Conservation (phyloP, 768 basidiomycete species). For the Rhodotorula paludigena region DNA sequence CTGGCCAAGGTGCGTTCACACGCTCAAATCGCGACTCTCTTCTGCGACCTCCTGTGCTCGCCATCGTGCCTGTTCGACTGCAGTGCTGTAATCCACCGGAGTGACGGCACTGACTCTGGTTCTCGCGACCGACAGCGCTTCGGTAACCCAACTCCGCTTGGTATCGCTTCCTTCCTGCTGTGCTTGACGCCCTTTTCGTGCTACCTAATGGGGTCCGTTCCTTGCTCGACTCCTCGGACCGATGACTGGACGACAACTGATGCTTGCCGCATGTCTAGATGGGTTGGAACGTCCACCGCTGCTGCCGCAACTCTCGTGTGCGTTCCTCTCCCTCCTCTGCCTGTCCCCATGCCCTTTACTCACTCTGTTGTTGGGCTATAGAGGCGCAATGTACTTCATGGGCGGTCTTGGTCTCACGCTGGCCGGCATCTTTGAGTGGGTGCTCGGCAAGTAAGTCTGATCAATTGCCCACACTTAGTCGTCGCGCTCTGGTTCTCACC, state of each 20-base stretch:
- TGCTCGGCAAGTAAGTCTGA: slow-evolving; percentile 11
- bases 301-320: slow-evolving; percentile 14
- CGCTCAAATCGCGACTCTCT: neutral
- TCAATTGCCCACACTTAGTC: neutral
- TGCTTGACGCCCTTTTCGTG: slow-evolving; percentile 40
- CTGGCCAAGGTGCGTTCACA: slow-evolving; percentile 19
- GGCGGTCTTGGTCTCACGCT: slow-evolving; percentile 39
- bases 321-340: neutral
- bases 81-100: too few species aligned
- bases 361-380: neutral
- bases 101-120: too few species aligned
- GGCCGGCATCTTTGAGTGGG: slow-evolving; percentile 40
- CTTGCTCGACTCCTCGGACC: too few species aligned
- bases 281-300: slow-evolving; percentile 12
- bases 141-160: slow-evolving; percentile 41
- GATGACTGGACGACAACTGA: too few species aligned
- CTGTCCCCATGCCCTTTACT: neutral
- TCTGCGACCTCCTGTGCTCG: too few species aligned
- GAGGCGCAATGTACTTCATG: slow-evolving; percentile 38
- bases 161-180: slow-evolving; percentile 41
- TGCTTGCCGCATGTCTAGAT: too few species aligned
- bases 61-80: too few species aligned
- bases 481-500: neutral
- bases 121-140: slow-evolving; percentile 23
- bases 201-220: slow-evolving; percentile 40